These are phyloP conservation scores for Leccinum solheimii DNA, from an alignment of 1,284 basidiomycete genomes.

Conservation along the genomic window DNA sequence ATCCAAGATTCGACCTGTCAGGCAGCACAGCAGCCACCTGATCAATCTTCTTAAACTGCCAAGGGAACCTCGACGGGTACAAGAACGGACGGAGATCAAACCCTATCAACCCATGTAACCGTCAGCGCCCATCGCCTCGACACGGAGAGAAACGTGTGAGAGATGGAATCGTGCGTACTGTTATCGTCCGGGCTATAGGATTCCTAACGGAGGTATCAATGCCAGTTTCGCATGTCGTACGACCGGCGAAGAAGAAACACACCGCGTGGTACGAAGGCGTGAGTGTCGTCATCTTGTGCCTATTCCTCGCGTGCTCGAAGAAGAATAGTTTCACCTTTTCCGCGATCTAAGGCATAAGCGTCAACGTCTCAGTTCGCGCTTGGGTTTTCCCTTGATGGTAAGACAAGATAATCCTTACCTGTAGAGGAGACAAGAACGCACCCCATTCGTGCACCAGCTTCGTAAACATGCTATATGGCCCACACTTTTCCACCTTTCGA, in stretches of 20 bases:
- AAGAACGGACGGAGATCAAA: constrained; percentile 97
- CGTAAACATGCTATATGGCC: constrained; percentile 95
- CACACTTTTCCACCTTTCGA: constrained; percentile 95
- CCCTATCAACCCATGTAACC: constrained; percentile 46
- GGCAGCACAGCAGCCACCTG: constrained; percentile 73
- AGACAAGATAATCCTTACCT: constrained; percentile 46
- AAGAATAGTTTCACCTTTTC: constrained; percentile 98
- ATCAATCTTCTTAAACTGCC: constrained; percentile 97
- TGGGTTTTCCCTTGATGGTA: neutral
- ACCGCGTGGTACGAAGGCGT: constrained; percentile 97
- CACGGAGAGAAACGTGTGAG: neutral
- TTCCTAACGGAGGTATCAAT: constrained; percentile 53
- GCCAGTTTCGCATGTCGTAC: neutral
- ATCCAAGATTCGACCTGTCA: constrained; percentile 56
- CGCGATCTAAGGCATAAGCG: constrained; percentile 65
- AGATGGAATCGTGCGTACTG: constrained; percentile 50
- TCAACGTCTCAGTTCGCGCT: neutral
- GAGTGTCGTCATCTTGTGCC: constrained; percentile 99
- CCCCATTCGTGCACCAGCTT: constrained; percentile 96
- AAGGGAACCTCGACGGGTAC: constrained; percentile 91
- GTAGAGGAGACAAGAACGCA: constrained; percentile 69
- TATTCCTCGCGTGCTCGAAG: constrained; percentile 94
- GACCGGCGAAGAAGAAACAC: constrained; percentile 29
- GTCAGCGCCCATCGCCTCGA: constrained; percentile 5
- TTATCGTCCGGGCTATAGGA: constrained; percentile 98